Evolutionary conservation across 1,284 basidiomycete species (phyloP), one percentile per base, ranked within the genome.

Genomic region (Trichosporon asahii): DNA sequence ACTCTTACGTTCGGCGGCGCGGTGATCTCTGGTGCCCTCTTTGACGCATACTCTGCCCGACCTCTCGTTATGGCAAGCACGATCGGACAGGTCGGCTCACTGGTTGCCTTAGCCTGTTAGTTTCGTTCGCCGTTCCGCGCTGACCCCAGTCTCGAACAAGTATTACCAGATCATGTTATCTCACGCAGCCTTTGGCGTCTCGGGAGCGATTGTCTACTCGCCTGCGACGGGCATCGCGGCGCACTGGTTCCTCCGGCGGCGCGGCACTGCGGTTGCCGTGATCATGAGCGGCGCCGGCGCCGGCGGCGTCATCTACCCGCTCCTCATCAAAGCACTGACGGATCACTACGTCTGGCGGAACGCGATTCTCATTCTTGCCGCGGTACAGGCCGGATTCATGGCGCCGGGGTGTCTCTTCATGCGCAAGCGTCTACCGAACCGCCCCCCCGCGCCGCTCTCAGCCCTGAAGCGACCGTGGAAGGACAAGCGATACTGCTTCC

Each of bases 121-220:
- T 77, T 3, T 27, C n/a, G 2, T 3, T 23, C 23, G 6, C 25
- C 6, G 3, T 35, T 35, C 44, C 49, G 15, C 23, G 18, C 37
- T 33, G 31, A 64, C n/a, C 35, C 15, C 79, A 44, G 82, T 83
- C 72, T 82, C 80, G 35, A 73, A 77, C 21, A 71, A 78, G 65
- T 83, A 79, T 72, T 83, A 78, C 68, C 81, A 82, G 63, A 79
- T 83, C 72, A 66, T 82, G 18, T 76, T 82, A 2, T 77, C 80
- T 0, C 79, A 80, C 65, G 68, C 77, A 9, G 71, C 76, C 8
- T 80, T 79, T 44, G 80, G 80, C 14, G 64, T 81, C 3, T 75
- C 78, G 2, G 80, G 77, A 1, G 74, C 77, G 0, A 63, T 80
- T 14, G 65, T 80, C 23, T 83, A 82, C 68, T 75, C 80, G 0